Conservation (phyloP, 495 filamentous ascomycete genomes). For the Aspergillus indologenus region DNA sequence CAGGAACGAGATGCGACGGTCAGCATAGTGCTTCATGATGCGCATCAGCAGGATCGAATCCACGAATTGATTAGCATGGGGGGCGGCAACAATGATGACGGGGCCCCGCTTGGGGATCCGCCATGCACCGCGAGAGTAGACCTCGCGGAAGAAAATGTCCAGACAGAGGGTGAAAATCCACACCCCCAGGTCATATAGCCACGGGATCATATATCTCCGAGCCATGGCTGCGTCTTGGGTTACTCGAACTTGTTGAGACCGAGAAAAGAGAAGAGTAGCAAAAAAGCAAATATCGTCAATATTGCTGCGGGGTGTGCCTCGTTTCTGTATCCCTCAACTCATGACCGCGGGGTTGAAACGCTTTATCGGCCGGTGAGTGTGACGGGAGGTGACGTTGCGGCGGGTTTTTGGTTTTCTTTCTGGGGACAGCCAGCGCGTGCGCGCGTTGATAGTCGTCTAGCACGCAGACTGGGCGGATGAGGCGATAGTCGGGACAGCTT, state of each 20-base stretch:
- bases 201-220: conserved; percentile 48
- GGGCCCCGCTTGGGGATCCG: conserved; percentile 83
- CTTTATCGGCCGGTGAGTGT: conserved; percentile 1
- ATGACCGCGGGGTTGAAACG: conserved; percentile 3
- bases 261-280: background rate
- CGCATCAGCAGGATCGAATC: conserved; percentile 94
- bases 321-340: conserved; percentile 3
- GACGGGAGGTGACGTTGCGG: background rate
- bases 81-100: conserved; percentile 94
- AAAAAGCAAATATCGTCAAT: background rate
- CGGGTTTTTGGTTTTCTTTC: background rate
- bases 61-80: conserved; percentile 98
- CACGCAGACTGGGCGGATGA: background rate
- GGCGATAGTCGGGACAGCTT: background rate
- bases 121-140: conserved; percentile 92
- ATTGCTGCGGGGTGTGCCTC: background rate
- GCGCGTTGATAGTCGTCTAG: background rate
- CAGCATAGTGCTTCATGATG: conserved; percentile 76
- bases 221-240: conserved; percentile 3
- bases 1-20: conserved; percentile 84
- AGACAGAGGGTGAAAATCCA: conserved; percentile 81
- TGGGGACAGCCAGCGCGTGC: conserved; percentile 1
- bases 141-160: conserved; percentile 96
- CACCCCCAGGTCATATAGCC: conserved; percentile 78
- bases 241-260: background rate